phyloP scores from a whole-genome alignment of 2,329 filamentous ascomycete genomes.

The Pestalotiopsis sp. region DNA sequence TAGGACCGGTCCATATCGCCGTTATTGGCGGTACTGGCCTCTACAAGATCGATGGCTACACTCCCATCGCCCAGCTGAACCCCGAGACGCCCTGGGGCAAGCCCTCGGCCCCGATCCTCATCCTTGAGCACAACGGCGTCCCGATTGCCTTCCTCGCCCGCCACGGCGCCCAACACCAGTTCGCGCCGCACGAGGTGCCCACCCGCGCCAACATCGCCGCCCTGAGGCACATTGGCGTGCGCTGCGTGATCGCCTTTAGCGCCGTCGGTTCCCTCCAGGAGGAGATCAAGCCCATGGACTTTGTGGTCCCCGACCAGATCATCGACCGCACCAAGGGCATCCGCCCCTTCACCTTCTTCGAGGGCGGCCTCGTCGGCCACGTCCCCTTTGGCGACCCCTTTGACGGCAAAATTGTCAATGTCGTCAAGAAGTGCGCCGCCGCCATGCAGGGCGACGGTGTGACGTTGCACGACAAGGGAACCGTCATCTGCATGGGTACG shows the following conservation, averaged over 20 bases:
- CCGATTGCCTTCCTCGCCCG: constrained; percentile 92
- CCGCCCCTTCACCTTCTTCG: constrained; percentile 94
- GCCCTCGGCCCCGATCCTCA: constrained; percentile 75
- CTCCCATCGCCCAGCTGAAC: constrained; percentile 77
- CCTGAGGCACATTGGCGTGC: constrained; percentile 85
- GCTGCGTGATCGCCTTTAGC: constrained; percentile 90
- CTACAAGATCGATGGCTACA: constrained; percentile 83
- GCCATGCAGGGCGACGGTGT: constrained; percentile 83
- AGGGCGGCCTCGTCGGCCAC: constrained; percentile 88
- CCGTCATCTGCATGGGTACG: constrained; percentile 88
- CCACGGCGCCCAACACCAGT: constrained; percentile 86
- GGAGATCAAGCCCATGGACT: constrained; percentile 93
- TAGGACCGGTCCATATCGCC: constrained; percentile 77
- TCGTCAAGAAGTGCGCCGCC: constrained; percentile 77
- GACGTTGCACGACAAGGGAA: constrained; percentile 80
- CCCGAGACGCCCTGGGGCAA: constrained; percentile 85
- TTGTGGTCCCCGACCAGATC: constrained; percentile 93
- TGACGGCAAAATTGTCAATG: constrained; percentile 73
- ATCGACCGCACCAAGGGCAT: constrained; percentile 97
- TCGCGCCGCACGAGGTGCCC: constrained; percentile 93
- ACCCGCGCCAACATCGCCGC: constrained; percentile 97
- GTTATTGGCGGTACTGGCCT: constrained; percentile 95
- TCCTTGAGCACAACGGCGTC: constrained; percentile 83
- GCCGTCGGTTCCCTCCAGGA: constrained; percentile 93
- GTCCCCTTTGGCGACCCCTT: constrained; percentile 97